Percentiles rank a stretch among this genome's conserved stretches.
Conservation (phyloP, 495 filamentous ascomycete species). For the Aspergillus conjunctus region DNA sequence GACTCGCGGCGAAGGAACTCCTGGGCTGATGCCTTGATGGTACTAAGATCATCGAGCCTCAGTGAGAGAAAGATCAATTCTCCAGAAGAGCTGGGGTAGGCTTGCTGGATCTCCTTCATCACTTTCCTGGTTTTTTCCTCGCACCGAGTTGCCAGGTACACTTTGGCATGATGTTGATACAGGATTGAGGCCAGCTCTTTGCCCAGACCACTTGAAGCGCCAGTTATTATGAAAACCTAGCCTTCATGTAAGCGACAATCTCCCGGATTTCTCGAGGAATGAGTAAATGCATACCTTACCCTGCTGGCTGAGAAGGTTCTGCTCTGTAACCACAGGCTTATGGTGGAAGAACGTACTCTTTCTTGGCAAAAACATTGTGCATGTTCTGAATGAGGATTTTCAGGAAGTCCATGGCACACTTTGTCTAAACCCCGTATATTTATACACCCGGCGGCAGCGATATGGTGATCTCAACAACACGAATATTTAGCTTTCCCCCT, state of each 20-base stretch:
- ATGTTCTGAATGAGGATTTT: no score
- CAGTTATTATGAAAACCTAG: conserved; percentile 8
- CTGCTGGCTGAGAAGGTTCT: neutral
- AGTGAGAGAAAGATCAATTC: neutral
- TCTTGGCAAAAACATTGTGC: neutral
- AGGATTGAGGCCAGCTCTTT: neutral
- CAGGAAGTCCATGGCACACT: no score
- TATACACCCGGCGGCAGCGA: no score
- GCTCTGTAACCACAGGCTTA: neutral
- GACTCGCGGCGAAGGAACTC: neutral
- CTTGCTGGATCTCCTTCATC: neutral
- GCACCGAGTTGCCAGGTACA: neutral
- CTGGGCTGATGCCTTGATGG: neutral
- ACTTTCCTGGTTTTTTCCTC: neutral
- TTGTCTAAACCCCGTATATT: no score
- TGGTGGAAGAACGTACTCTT: neutral
- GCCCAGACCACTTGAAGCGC: neutral
- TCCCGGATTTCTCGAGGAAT: neutral
- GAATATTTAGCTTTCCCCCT: no score
- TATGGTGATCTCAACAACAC: no score
- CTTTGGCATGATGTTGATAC: neutral
- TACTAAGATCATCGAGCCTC: neutral
- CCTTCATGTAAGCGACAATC: neutral
- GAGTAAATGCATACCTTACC: neutral
- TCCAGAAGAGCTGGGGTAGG: neutral